Percentiles rank a stretch among this genome's conserved stretches.
Evolutionary conservation across 1,139 yeast species (phyloP).

Genomic region (Blastobotrys serpentis): DNA sequence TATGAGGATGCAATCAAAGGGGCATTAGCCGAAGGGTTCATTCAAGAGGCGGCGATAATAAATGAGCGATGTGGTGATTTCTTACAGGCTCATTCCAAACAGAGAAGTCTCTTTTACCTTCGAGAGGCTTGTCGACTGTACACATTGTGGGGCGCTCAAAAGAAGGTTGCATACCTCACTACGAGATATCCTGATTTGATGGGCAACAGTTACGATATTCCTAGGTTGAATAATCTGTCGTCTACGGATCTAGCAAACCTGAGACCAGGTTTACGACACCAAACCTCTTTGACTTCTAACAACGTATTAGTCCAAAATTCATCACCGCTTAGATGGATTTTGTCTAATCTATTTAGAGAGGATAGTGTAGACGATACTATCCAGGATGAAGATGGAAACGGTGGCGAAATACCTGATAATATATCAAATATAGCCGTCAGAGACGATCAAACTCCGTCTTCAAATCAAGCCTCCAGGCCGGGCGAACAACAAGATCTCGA

Average conservation of each 20-base stretch:
- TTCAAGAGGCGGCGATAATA: constrained; percentile 47
- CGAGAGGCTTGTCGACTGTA: constrained; percentile 35
- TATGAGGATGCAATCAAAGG: constrained; percentile 49
- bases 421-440: not conserved
- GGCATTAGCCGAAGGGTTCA: constrained; percentile 39
- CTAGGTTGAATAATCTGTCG: constrained; percentile 23
- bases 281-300: constrained; percentile 20
- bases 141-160: constrained; percentile 38
- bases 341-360: constrained; percentile 33
- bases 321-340: constrained; percentile 34
- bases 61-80: constrained; percentile 50
- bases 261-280: constrained; percentile 22
- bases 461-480: not conserved
- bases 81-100: constrained; percentile 40
- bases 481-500: constrained; percentile 26
- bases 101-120: constrained; percentile 31
- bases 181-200: constrained; percentile 29
- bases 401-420: constrained; percentile 8
- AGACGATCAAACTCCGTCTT: not conserved
- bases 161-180: constrained; percentile 30
- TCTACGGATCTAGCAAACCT: constrained; percentile 20
- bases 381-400: constrained; percentile 2
- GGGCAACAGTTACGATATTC: constrained; percentile 23
- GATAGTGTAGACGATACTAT: constrained; percentile 16
- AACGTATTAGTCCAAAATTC: constrained; percentile 26